Conservation (phyloP, 768 basidiomycete species). For the Cystobasidium tubakii region DNA sequence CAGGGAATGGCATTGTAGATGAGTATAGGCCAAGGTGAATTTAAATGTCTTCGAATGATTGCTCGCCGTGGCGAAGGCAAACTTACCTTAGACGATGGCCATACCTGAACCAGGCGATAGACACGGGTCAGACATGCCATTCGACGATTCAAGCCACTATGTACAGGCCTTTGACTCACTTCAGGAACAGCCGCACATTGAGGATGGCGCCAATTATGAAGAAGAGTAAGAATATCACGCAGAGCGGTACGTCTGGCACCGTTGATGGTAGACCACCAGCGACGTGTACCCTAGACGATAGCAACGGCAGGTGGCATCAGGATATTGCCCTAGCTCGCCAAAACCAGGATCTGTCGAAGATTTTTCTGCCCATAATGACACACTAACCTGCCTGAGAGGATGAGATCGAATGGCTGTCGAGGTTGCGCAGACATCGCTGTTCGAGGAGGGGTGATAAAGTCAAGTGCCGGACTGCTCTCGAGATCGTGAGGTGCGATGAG, state of each 20-base stretch:
- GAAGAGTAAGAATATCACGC: constrained; percentile 12
- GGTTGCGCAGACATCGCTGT: not conserved
- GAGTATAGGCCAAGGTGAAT: too few species aligned
- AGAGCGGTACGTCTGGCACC: constrained; percentile 31
- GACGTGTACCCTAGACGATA: constrained; percentile 16
- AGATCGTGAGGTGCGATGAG: too few species aligned
- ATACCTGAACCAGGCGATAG: constrained; percentile 9
- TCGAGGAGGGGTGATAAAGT: too few species aligned
- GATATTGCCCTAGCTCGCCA: too few species aligned
- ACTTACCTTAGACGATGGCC: constrained; percentile 17
- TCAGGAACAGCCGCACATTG: constrained; percentile 15
- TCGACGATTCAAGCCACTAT: too few species aligned
- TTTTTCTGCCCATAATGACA: not conserved
- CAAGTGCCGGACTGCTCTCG: too few species aligned
- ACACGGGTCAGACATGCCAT: too few species aligned
- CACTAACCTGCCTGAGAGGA: constrained; percentile 6
- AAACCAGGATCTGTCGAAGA: not conserved
- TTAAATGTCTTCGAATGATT: too few species aligned
- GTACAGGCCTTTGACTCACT: not conserved
- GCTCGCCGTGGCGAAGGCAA: too few species aligned
- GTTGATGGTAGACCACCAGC: constrained; percentile 30
- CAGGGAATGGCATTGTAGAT: not conserved
- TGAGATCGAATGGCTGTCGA: not conserved
- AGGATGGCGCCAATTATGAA: constrained; percentile 18
- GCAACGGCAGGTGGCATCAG: not conserved